phyloP scores from a whole-genome alignment of 2,329 filamentous ascomycete species.

The Pseudohalonectria lignicola region DNA sequence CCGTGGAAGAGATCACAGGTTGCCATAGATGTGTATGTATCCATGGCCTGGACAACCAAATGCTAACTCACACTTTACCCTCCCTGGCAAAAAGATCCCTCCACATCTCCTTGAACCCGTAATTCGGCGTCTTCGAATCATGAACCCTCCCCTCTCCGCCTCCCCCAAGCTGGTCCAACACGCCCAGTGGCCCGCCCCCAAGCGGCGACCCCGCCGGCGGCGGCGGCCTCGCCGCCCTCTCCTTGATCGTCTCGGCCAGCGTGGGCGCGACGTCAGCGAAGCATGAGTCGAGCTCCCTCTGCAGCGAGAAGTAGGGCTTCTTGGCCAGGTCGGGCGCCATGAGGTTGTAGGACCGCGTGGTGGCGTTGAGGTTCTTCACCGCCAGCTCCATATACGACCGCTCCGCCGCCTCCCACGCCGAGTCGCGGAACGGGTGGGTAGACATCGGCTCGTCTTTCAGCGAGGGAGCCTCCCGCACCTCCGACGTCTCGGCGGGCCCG shows the following conservation, averaged over 20 bases:
- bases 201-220: conserved; percentile 24
- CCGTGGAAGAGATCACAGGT: too few species aligned
- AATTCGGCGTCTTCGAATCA: conserved; percentile 64
- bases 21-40: too few species aligned
- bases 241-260: conserved; percentile 60
- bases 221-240: conserved; percentile 44
- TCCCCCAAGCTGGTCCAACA: conserved; percentile 50
- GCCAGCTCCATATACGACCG: conserved; percentile 64
- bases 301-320: conserved; percentile 80
- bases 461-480: background rate
- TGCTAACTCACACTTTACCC: background rate
- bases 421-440: conserved; percentile 70
- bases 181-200: conserved; percentile 28
- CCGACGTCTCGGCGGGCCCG: background rate
- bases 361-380: conserved; percentile 64
- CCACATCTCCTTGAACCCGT: conserved; percentile 87
- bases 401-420: conserved; percentile 64
- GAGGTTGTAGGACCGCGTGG: conserved; percentile 84
- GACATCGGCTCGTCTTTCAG: too few species aligned
- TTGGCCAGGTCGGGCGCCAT: conserved; percentile 88
- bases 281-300: conserved; percentile 70
- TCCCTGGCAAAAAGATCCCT: conserved; percentile 55
- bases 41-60: too few species aligned
- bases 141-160: conserved; percentile 47
- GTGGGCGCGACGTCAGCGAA: conserved; percentile 78